Conservation (phyloP, 306 rosid species). For the Glycyrrhiza uralensis region DNA sequence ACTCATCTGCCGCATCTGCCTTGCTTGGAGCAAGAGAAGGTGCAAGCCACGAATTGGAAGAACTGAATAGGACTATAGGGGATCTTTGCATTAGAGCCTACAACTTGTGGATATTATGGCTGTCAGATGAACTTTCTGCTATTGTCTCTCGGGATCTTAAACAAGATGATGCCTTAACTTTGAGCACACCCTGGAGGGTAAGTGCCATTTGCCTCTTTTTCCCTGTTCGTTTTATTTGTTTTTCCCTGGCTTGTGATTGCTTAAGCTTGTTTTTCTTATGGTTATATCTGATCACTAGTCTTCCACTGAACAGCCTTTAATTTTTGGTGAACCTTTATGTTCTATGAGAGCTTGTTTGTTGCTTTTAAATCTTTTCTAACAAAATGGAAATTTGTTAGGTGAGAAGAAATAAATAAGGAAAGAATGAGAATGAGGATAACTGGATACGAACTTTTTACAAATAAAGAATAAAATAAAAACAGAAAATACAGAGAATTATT, state of each 20-base stretch:
- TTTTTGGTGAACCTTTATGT: conserved; percentile 4
- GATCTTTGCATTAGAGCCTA: conserved; percentile 87
- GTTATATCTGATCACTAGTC: not conserved
- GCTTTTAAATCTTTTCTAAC: not conserved
- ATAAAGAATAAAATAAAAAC: conserved; percentile 7
- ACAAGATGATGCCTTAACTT: conserved; percentile 73
- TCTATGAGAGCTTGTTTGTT: conserved; percentile 4
- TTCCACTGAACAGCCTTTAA: not conserved
- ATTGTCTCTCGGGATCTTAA: conserved; percentile 62
- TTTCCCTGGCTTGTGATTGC: not conserved
- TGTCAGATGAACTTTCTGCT: conserved; percentile 72
- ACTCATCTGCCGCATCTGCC: conserved; percentile 65
- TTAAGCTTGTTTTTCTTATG: conserved; percentile 9
- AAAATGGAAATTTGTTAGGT: not conserved
- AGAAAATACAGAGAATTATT: not conserved
- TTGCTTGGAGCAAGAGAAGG: conserved; percentile 78
- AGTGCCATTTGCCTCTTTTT: conserved; percentile 21
- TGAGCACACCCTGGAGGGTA: conserved; percentile 83
- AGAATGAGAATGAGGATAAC: not conserved
- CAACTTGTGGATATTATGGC: conserved; percentile 86
- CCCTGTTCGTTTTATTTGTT: conserved; percentile 6
- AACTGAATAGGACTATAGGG: conserved; percentile 55
- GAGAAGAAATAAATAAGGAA: not conserved
- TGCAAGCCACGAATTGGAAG: conserved; percentile 76
- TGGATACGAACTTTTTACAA: not conserved